Conservation (phyloP, 768 basidiomycete genomes). For the Suillus cothurnatus region DNA sequence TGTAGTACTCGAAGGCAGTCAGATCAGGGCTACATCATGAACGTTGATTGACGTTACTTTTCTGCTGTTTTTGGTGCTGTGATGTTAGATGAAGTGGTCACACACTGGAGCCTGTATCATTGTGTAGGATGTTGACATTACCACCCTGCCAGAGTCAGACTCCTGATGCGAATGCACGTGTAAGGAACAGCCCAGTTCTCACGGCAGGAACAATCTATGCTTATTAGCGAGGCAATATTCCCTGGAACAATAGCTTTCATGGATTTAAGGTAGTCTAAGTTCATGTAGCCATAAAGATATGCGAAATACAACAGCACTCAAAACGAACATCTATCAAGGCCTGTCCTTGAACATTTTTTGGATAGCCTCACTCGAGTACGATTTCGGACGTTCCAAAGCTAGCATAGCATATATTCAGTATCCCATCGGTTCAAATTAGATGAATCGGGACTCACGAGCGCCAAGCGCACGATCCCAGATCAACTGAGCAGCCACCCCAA, state of each 20-base stretch:
- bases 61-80: background rate
- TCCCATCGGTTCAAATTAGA: background rate
- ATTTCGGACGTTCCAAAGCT: slow-evolving; percentile 92
- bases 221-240: background rate
- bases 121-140: too few relatives aligned
- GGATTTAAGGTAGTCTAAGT: slow-evolving; percentile 3
- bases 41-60: background rate
- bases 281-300: slow-evolving; percentile 5
- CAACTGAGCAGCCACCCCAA: slow-evolving; percentile 85
- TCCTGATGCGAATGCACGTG: too few relatives aligned
- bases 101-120: background rate
- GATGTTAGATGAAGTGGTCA: background rate
- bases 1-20: background rate
- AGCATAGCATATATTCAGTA: background rate
- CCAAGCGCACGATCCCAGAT: slow-evolving; percentile 94
- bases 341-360: slow-evolving; percentile 70
- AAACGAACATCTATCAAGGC: slow-evolving; percentile 11
- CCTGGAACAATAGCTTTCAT: background rate
- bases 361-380: slow-evolving; percentile 81
- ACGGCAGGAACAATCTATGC: background rate
- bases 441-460: slow-evolving; percentile 62
- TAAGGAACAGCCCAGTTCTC: too few relatives aligned
- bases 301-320: background rate
- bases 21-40: background rate
- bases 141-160: too few relatives aligned